A percentile compares a stretch with the other conserved stretches of the same genome.
Evolutionary conservation across 805 yeast genomes (phyloP).

Genomic region (Metschnikowia koreensis): DNA sequence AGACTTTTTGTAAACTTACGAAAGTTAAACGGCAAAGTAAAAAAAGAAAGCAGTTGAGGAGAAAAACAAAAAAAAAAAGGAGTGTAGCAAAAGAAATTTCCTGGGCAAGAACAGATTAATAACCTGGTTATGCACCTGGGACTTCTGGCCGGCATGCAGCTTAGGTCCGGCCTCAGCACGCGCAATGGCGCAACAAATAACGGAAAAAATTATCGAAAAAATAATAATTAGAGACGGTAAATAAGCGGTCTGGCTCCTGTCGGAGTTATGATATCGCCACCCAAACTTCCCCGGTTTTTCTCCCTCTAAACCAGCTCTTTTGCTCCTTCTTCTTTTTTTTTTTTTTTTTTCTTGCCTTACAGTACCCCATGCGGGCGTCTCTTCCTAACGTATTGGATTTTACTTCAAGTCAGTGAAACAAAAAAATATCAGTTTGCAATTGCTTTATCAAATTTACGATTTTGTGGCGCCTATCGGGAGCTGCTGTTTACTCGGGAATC

Average conservation of each 20-base stretch:
- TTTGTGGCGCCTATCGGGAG: not conserved
- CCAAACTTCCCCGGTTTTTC: too few relatives aligned
- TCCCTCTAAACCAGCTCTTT: too few relatives aligned
- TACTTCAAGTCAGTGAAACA: too few relatives aligned
- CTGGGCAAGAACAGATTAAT: not conserved
- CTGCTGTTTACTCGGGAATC: too few relatives aligned
- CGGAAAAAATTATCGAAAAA: not conserved
- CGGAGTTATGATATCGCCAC: not conserved
- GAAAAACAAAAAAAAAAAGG: not conserved
- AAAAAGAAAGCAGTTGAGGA: not conserved
- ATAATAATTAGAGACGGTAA: too few relatives aligned
- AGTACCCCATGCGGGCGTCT: too few relatives aligned
- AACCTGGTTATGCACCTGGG: not conserved
- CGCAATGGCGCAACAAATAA: not conserved
- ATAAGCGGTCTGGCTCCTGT: not conserved
- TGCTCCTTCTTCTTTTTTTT: too few relatives aligned
- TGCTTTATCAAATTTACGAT: not conserved
- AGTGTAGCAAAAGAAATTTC: not conserved
- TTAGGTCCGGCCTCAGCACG: not conserved
- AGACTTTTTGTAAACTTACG: too few relatives aligned
- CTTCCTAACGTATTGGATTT: too few relatives aligned
- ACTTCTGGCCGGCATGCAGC: not conserved
- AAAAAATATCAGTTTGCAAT: not conserved
- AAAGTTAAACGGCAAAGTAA: too few relatives aligned
- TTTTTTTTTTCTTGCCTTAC: too few relatives aligned